Evolutionary conservation across 352 stramenopile genomes (phyloP).

Genomic region (Phytophthora vignae): DNA sequence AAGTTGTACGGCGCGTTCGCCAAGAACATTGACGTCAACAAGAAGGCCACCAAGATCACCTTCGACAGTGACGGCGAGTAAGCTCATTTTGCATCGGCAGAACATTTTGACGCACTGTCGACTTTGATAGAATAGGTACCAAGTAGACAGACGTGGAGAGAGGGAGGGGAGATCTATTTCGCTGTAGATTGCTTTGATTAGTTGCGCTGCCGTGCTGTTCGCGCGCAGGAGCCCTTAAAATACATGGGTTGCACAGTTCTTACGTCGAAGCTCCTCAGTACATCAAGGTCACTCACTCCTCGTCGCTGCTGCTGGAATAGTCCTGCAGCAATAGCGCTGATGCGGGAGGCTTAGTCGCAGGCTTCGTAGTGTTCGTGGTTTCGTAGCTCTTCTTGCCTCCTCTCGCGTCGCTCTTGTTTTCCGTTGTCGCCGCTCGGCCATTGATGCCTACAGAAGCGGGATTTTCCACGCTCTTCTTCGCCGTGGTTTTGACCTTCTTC

Average conservation of each 20-base stretch:
- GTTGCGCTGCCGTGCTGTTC: constrained; percentile 23
- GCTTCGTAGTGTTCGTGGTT: not conserved
- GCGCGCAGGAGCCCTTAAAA: constrained; percentile 18
- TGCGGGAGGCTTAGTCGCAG: not conserved
- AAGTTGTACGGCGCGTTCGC: constrained; percentile 98
- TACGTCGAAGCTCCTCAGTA: no score
- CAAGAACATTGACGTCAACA: constrained; percentile 94
- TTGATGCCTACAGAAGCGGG: not conserved
- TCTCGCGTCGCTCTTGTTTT: not conserved
- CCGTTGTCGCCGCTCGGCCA: not conserved
- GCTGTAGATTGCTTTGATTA: constrained; percentile 43
- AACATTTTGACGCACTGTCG: constrained; percentile 17
- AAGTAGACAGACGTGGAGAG: constrained; percentile 13
- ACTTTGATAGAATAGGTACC: constrained; percentile 36
- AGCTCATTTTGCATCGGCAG: constrained; percentile 8
- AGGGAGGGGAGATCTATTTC: constrained; percentile 15
- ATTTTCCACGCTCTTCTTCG: not conserved
- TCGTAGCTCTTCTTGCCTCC: not conserved
- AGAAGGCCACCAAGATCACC: constrained; percentile 98
- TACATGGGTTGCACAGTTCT: constrained; percentile 32
- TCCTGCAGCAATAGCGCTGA: constrained; percentile 44
- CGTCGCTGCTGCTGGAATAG: constrained; percentile 69
- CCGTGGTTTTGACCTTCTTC: constrained; percentile 32
- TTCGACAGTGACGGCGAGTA: constrained; percentile 91
- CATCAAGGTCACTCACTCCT: constrained; percentile 11